Conservation (phyloP, 2,329 filamentous ascomycete species). For the Neospermospora avenae region DNA sequence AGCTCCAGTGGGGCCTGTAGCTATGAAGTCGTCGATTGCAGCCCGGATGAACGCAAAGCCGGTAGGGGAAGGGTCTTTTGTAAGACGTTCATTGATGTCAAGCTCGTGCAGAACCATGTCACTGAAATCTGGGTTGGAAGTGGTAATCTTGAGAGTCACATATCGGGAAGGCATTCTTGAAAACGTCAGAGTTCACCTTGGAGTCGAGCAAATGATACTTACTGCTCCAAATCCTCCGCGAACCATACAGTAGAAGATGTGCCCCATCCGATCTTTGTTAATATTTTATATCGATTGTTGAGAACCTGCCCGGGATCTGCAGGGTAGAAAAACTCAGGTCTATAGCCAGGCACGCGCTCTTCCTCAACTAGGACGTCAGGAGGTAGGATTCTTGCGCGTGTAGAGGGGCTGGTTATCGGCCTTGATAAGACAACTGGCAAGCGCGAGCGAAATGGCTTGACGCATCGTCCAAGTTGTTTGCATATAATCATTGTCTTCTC, state of each 20-base stretch:
- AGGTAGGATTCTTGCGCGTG: slow-evolving; percentile 6
- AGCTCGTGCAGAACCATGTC: slow-evolving; percentile 7
- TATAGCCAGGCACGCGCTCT: slow-evolving; percentile 11
- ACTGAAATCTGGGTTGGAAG: neutral
- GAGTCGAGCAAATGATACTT: neutral
- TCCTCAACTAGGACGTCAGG: slow-evolving; percentile 7
- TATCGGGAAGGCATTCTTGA: slow-evolving; percentile 3
- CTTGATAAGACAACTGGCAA: slow-evolving; percentile 1
- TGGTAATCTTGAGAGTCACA: slow-evolving; percentile 11
- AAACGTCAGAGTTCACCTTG: neutral
- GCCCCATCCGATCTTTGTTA: slow-evolving; percentile 15
- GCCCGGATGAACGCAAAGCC: slow-evolving; percentile 12
- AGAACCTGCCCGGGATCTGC: slow-evolving; percentile 9
- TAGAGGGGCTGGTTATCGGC: neutral
- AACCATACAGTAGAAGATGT: slow-evolving; percentile 14
- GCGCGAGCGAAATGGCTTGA: neutral
- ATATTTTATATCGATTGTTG: slow-evolving; percentile 10
- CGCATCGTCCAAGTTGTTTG: slow-evolving; percentile 7
- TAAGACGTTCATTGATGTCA: slow-evolving; percentile 7
- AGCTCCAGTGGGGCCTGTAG: neutral
- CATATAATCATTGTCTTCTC: slow-evolving; percentile 3
- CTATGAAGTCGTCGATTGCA: slow-evolving; percentile 8
- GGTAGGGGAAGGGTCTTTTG: neutral
- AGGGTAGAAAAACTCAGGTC: slow-evolving; percentile 13
- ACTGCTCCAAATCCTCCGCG: slow-evolving; percentile 11